These are phyloP conservation scores for Candida sojae DNA, from an alignment of 1,139 yeast genomes.

Conservation along the genomic window DNA sequence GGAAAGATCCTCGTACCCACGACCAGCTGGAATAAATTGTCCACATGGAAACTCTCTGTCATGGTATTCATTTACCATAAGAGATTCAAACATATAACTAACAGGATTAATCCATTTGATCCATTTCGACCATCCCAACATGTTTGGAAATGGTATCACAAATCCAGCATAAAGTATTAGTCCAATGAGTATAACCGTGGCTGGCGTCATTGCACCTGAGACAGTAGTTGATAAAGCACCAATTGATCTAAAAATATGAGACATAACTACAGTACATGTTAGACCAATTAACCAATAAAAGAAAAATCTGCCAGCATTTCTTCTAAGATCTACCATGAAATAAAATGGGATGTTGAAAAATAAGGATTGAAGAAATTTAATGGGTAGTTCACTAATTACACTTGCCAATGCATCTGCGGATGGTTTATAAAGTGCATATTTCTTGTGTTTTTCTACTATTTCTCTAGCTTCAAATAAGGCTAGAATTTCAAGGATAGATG, in stretches of 20 bases:
- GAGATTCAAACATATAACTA: conserved; percentile 56
- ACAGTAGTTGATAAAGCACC: conserved; percentile 58
- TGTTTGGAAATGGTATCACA: conserved; percentile 54
- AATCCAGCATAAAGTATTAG: conserved; percentile 61
- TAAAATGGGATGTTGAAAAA: conserved; percentile 51
- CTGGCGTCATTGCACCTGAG: conserved; percentile 61
- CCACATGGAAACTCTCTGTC: conserved; percentile 51
- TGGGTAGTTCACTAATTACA: conserved; percentile 58
- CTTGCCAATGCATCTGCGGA: conserved; percentile 65
- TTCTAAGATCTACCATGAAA: conserved; percentile 58
- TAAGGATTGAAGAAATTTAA: conserved; percentile 47
- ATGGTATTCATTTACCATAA: conserved; percentile 56
- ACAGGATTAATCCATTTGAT: conserved; percentile 58
- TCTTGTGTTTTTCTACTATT: conserved; percentile 60
- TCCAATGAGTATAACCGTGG: conserved; percentile 54
- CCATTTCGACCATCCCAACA: conserved; percentile 70
- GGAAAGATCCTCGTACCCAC: conserved; percentile 27
- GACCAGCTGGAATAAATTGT: conserved; percentile 48
- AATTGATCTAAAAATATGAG: conserved; percentile 59
- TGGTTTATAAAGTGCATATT: conserved; percentile 63
- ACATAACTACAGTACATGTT: conserved; percentile 51
- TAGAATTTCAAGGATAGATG: conserved; percentile 60
- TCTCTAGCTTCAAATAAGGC: conserved; percentile 58
- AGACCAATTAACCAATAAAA: conserved; percentile 47
- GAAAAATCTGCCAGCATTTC: conserved; percentile 62